phyloP scores from a whole-genome alignment of 2,329 filamentous ascomycete species.

The Colletotrichum acutatum region DNA sequence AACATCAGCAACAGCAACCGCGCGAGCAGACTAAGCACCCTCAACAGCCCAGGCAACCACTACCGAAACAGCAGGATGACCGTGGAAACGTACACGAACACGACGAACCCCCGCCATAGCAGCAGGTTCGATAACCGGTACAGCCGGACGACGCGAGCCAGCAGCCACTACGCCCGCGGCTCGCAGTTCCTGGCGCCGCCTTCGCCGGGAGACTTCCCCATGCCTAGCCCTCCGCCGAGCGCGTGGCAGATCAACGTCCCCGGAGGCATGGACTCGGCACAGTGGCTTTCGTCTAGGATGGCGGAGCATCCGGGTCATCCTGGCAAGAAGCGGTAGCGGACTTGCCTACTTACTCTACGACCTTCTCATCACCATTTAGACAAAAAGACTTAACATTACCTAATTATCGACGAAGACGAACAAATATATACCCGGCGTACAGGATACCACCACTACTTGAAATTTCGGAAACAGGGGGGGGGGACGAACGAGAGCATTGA shows the following conservation, averaged over 20 bases:
- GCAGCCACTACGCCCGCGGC: slow-evolving; percentile 16
- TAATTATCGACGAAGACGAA: background rate
- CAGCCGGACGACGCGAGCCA: slow-evolving; percentile 19
- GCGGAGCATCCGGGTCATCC: slow-evolving; percentile 20
- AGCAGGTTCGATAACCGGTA: slow-evolving; percentile 7
- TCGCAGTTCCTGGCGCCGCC: slow-evolving; percentile 26
- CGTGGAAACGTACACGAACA: background rate
- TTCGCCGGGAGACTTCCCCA: background rate
- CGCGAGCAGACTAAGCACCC: background rate
- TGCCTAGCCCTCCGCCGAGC: slow-evolving; percentile 13
- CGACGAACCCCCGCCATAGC: background rate
- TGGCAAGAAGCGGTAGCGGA: background rate
- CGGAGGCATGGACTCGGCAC: slow-evolving; percentile 14
- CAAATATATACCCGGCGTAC: slow-evolving; percentile 8
- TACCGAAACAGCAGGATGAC: slow-evolving; percentile 7
- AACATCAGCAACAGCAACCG: background rate
- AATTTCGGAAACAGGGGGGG: background rate
- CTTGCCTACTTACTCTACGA: background rate
- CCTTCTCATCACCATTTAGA: background rate
- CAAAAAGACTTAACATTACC: background rate
- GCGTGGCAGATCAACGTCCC: slow-evolving; percentile 16
- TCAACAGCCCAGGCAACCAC: background rate
- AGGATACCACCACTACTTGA: background rate
- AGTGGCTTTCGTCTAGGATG: slow-evolving; percentile 28
- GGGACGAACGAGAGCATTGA: background rate